A percentile compares a stretch with the other conserved stretches of the same genome.
These are phyloP conservation scores for Oidiodendron maius DNA, from an alignment of 495 filamentous ascomycete genomes.

Conservation along the genomic window DNA sequence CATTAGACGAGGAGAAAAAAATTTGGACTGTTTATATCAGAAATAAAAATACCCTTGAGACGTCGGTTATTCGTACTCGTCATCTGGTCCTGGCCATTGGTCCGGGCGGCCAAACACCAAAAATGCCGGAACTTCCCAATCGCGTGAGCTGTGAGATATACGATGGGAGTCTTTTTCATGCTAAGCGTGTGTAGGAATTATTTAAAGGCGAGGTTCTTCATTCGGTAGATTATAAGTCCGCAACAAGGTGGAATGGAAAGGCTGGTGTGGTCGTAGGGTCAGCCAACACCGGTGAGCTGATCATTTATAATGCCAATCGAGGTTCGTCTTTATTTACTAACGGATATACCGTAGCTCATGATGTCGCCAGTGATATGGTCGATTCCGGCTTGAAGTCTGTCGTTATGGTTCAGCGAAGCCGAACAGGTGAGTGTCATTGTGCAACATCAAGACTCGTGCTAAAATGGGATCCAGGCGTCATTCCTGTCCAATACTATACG, in stretches of 20 bases:
- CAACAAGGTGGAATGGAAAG: constrained; percentile 28
- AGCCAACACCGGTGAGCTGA: constrained; percentile 34
- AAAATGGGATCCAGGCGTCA: constrained; percentile 15
- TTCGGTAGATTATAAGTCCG: constrained; percentile 28
- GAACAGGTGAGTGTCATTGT: constrained; percentile 22
- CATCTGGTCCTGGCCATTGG: constrained; percentile 31
- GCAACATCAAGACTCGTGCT: not conserved
- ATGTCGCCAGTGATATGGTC: constrained; percentile 39
- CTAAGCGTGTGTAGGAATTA: not conserved
- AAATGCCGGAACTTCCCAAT: constrained; percentile 24
- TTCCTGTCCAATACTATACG: constrained; percentile 24
- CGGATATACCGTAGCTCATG: constrained; percentile 28
- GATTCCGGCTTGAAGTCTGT: constrained; percentile 27
- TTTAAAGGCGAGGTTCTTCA: constrained; percentile 30
- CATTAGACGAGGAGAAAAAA: too few relatives aligned
- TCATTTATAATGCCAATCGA: too few relatives aligned
- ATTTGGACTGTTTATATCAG: too few relatives aligned
- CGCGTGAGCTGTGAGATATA: constrained; percentile 9
- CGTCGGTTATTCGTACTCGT: too few relatives aligned
- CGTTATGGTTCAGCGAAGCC: constrained; percentile 36
- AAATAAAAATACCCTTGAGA: too few relatives aligned
- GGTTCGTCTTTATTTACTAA: too few relatives aligned
- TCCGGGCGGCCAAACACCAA: constrained; percentile 25
- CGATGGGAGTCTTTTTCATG: not conserved
- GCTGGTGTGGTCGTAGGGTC: constrained; percentile 36